Evolutionary conservation across 208 protist species (phyloP).

Genomic region (Polymyxa betae): DNA sequence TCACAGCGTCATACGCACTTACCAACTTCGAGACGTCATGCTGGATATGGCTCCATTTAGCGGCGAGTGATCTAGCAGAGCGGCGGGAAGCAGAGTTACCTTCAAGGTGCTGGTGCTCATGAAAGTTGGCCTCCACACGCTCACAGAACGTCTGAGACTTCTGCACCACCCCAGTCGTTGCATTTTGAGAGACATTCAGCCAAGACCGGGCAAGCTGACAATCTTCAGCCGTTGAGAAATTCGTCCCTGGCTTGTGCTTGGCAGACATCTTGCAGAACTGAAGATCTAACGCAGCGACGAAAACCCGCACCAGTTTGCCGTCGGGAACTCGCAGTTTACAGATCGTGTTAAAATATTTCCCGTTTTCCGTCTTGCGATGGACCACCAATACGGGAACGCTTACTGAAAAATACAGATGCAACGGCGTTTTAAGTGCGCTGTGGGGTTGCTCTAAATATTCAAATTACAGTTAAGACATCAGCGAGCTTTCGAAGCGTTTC

Average conservation of each 20-base stretch:
- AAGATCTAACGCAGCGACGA: neutral
- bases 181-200: neutral
- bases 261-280: neutral
- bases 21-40: slow-evolving; percentile 9
- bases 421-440: neutral
- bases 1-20: neutral
- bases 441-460: neutral
- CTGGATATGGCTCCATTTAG: neutral
- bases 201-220: neutral
- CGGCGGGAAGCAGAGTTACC: neutral
- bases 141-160: neutral
- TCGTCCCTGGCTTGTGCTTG: neutral
- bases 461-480: no score
- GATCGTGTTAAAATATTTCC: neutral
- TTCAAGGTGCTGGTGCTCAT: no score
- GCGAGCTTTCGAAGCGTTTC: no score
- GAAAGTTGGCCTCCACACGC: neutral
- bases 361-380: neutral
- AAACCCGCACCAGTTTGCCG: neutral
- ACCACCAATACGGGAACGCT: neutral
- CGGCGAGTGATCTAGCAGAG: neutral
- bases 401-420: neutral
- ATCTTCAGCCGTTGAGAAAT: neutral
- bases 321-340: neutral
- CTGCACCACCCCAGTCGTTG: neutral